Conservation (phyloP, 257 asterid genomes). For the Solanum sitiens region DNA sequence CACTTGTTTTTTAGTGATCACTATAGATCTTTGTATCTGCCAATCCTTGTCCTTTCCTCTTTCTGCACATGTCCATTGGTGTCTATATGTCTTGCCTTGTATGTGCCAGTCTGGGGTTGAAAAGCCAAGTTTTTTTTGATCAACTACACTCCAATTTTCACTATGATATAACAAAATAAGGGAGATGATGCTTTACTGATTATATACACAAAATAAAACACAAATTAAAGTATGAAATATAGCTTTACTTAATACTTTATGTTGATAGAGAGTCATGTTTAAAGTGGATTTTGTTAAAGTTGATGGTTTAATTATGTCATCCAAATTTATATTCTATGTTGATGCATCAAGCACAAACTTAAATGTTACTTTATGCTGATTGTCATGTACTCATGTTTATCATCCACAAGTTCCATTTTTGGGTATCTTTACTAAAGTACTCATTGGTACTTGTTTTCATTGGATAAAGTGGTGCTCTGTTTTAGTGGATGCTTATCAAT, state of each 20-base stretch:
- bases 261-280: background rate
- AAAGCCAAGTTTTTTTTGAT: background rate
- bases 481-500: background rate
- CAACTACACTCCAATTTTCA: background rate
- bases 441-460: background rate
- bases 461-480: background rate
- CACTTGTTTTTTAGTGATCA: background rate
- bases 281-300: background rate
- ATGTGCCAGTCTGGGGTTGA: background rate
- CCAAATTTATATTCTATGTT: background rate
- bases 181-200: background rate
- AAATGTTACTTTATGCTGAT: background rate
- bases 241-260: background rate
- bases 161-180: background rate
- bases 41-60: background rate
- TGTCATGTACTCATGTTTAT: background rate
- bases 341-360: background rate
- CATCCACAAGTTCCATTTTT: background rate
- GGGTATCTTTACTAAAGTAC: background rate
- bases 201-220: background rate
- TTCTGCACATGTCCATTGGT: background rate
- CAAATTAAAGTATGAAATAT: background rate
- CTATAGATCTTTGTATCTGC: background rate
- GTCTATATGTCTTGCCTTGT: background rate
- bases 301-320: background rate